Evolutionary conservation across 2,329 filamentous ascomycete genomes (phyloP).

Genomic region (Alternaria gaisen): DNA sequence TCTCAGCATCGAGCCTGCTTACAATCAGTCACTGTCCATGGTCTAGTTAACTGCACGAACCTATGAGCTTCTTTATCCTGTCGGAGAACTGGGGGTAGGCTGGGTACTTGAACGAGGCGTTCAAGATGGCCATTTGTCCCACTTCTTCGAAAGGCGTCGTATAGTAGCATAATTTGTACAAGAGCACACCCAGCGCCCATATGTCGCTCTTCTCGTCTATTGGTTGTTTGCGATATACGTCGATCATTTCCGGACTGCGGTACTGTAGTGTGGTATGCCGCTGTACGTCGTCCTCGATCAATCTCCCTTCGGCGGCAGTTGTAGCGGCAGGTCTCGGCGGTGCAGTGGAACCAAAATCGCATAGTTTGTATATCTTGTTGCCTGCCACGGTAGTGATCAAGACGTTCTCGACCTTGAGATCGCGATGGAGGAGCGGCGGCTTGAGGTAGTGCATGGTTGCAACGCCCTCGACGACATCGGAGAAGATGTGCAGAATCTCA

Average conservation of each 20-base stretch:
- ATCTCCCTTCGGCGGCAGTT: constrained; percentile 84
- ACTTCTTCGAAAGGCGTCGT: constrained; percentile 98
- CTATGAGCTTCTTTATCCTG: constrained; percentile 86
- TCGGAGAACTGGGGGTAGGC: constrained; percentile 90
- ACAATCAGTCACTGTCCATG: constrained; percentile 22
- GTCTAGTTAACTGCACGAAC: constrained; percentile 61
- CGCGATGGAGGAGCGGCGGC: constrained; percentile 88
- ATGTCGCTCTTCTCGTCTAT: constrained; percentile 99
- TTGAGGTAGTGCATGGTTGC: constrained; percentile 99
- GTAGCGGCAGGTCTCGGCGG: constrained; percentile 83
- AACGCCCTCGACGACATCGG: constrained; percentile 93
- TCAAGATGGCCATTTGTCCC: constrained; percentile 95
- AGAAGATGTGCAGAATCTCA: constrained; percentile 96
- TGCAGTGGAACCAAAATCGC: constrained; percentile 95
- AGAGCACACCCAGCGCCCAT: constrained; percentile 91
- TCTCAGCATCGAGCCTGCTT: constrained; percentile 84
- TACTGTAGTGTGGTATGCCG: constrained; percentile 98
- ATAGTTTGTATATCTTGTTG: constrained; percentile 88
- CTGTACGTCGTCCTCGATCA: constrained; percentile 97
- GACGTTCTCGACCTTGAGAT: constrained; percentile 98
- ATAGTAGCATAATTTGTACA: constrained; percentile 99
- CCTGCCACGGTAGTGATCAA: constrained; percentile 77
- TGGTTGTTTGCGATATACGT: constrained; percentile 94
- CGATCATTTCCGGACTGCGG: constrained; percentile 97
- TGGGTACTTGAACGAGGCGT: constrained; percentile 93